Evolutionary conservation across 345 rosid species (phyloP).

Genomic region (Acer campestre): DNA sequence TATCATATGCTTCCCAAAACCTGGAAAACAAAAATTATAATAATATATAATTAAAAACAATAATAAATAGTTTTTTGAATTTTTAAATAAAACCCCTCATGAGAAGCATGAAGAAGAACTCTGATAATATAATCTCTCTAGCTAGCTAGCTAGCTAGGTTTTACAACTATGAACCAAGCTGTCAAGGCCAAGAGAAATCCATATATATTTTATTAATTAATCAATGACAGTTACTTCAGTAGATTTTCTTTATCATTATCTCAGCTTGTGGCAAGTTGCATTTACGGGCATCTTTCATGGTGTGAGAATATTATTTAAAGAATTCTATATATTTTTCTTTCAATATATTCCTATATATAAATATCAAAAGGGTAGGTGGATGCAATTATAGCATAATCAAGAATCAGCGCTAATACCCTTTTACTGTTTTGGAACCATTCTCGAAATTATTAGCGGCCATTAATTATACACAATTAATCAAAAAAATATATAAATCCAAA

Average conservation of each 20-base stretch:
- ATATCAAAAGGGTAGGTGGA: not conserved
- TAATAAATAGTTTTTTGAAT: not conserved
- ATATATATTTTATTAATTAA: too few species aligned
- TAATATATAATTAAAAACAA: too few species aligned
- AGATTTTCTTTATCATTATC: not conserved
- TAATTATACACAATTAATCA: too few species aligned
- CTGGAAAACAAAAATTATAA: not conserved
- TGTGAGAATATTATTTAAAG: not conserved
- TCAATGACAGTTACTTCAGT: not conserved
- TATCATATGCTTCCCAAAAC: not conserved
- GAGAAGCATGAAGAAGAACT: not conserved
- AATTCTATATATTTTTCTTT: not conserved
- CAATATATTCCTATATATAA: not conserved
- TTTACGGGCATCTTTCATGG: not conserved
- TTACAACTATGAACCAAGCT: slow-evolving; percentile 2
- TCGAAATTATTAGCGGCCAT: too few species aligned
- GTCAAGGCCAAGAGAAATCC: not conserved
- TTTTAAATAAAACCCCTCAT: not conserved
- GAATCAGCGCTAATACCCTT: not conserved
- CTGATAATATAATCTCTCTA: not conserved
- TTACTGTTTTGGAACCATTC: not conserved
- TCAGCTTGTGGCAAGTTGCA: not conserved
- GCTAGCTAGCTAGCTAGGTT: not conserved
- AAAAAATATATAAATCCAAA: too few species aligned
- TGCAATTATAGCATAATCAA: not conserved